phyloP scores from a whole-genome alignment of 176 grass and related monocot genomes.

The Triticum aestivum region IWGSC_CS_RefSeq_v2.1 NC_057798.1:474389455-474389954 shows the following conservation, averaged over 20 bases:
- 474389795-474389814: background rate
- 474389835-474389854: background rate
- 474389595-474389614: too few species aligned
- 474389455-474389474: background rate
- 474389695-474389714: background rate
- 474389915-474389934: background rate
- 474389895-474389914: background rate
- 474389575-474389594: background rate
- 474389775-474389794: slow-evolving; percentile 4
- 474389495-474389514: background rate
- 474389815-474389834: background rate
- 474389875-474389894: background rate
- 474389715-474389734: too few species aligned
- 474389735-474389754: background rate
- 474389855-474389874: background rate
- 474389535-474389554: background rate
- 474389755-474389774: background rate
- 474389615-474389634: too few species aligned
- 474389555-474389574: background rate
- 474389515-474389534: background rate
- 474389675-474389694: background rate
- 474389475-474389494: background rate
- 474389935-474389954: background rate
- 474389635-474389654: background rate
- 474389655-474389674: background rate